These are phyloP conservation scores for Cytospora schulzeri DNA, from an alignment of 2,329 filamentous ascomycete species.

Conservation along the genomic window DNA sequence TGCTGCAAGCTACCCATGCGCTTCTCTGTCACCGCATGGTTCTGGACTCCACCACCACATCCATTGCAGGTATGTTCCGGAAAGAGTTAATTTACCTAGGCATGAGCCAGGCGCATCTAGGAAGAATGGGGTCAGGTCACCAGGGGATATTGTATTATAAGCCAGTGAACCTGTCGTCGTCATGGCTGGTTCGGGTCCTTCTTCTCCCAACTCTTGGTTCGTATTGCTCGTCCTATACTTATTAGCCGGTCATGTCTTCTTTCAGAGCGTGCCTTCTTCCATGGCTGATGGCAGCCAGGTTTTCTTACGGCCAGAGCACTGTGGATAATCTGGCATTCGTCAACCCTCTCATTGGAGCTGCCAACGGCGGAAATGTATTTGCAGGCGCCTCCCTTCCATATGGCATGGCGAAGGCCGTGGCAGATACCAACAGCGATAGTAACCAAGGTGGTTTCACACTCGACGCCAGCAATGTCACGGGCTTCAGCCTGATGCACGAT, in stretches of 20 bases:
- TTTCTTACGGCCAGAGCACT: constrained; percentile 9
- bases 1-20: constrained; percentile 21
- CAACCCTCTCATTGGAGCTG: constrained; percentile 46
- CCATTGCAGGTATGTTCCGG: not conserved
- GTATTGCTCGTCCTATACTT: not conserved
- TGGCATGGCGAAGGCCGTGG: constrained; percentile 59
- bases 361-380: constrained; percentile 47
- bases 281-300: constrained; percentile 4
- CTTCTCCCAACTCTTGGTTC: not conserved
- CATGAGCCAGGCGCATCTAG: not conserved
- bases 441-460: constrained; percentile 61
- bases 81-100: not conserved
- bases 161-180: not conserved
- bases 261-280: not conserved
- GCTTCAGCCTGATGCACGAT: constrained; percentile 62
- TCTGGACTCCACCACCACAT: not conserved
- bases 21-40: not conserved
- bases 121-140: not conserved
- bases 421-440: constrained; percentile 55
- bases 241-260: constrained; percentile 8
- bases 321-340: constrained; percentile 30
- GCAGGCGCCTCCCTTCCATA: constrained; percentile 47
- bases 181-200: not conserved
- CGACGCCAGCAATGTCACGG: constrained; percentile 51
- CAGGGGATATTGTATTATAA: not conserved